Evolutionary conservation across 164 flowering plant species (phyloP).

Genomic region (Litsea cubeba): DNA sequence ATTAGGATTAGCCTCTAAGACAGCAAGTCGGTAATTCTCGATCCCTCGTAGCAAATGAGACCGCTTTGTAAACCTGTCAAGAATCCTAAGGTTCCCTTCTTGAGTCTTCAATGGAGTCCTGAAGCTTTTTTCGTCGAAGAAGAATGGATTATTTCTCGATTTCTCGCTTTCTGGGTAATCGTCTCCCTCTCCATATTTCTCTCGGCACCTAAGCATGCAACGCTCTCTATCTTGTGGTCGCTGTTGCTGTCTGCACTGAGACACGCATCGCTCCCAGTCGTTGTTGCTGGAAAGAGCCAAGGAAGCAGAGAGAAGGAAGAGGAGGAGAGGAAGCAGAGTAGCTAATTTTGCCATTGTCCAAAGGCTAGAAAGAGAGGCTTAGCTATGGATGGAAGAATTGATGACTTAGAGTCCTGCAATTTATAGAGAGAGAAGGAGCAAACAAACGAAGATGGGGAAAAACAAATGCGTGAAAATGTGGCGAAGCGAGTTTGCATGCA

Average conservation of each 20-base stretch:
- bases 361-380: background rate
- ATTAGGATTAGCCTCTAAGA: constrained; percentile 9
- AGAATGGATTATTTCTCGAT: constrained; percentile 1
- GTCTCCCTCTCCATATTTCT: background rate
- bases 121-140: constrained; percentile 4
- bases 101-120: background rate
- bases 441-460: too few relatives aligned
- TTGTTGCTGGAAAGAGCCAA: background rate
- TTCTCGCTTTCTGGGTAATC: background rate
- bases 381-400: too few relatives aligned
- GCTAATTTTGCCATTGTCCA: background rate
- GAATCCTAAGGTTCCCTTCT: background rate
- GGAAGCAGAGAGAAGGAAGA: constrained; percentile 1
- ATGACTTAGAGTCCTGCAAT: too few relatives aligned
- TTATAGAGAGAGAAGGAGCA: too few relatives aligned
- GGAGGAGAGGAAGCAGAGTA: background rate
- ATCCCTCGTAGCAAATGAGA: constrained; percentile 7
- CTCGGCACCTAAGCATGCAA: too few relatives aligned
- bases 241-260: too few relatives aligned
- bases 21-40: constrained; percentile 5
- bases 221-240: too few relatives aligned
- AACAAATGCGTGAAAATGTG: too few relatives aligned
- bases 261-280: too few relatives aligned
- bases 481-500: too few relatives aligned
- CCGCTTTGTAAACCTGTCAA: constrained; percentile 4